A percentile compares a stretch with the other conserved stretches of the same genome.
phyloP scores from a whole-genome alignment of 257 asterid genomes.

The Salvia miltiorrhiza region DNA sequence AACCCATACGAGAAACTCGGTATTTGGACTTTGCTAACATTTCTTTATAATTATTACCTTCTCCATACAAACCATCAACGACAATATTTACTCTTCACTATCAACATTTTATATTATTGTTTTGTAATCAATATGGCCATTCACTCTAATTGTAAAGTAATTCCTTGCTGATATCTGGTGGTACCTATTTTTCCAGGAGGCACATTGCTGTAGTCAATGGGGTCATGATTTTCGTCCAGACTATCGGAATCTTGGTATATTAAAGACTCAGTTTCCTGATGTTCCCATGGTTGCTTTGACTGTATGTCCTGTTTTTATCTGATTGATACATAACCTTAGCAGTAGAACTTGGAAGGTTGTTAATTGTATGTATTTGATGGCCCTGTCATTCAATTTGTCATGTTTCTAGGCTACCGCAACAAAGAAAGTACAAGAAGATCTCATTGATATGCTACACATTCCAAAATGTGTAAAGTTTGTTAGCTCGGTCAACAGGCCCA shows the following conservation, averaged over 20 bases:
- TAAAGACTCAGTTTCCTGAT: slow-evolving; percentile 95
- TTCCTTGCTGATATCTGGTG: slow-evolving; percentile 19
- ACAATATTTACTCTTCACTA: neutral
- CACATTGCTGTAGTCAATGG: slow-evolving; percentile 99
- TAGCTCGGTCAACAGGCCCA: slow-evolving; percentile 93
- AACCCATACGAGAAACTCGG: neutral
- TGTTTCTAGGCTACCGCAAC: slow-evolving; percentile 90
- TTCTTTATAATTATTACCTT: too few species aligned
- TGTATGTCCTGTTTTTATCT: slow-evolving; percentile 43
- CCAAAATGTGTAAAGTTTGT: slow-evolving; percentile 76
- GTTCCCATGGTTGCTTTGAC: slow-evolving; percentile 91
- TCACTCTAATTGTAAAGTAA: neutral
- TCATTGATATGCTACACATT: slow-evolving; percentile 84
- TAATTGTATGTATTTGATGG: slow-evolving; percentile 5
- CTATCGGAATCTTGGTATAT: slow-evolving; percentile 92
- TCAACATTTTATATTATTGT: neutral
- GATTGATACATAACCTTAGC: slow-evolving; percentile 9
- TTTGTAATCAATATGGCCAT: neutral
- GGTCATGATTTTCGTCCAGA: slow-evolving; percentile 99
- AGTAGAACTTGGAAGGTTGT: slow-evolving; percentile 16
- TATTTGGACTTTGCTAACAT: too few species aligned
- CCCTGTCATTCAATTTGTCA: slow-evolving; percentile 20
- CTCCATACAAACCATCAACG: neutral
- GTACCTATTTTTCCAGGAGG: slow-evolving; percentile 59
- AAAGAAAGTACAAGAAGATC: slow-evolving; percentile 88